Percentiles rank a stretch among this genome's conserved stretches.
Evolutionary conservation across 176 grass and related monocot genomes (phyloP).

Genomic region (Thinopyrum elongatum): DNA sequence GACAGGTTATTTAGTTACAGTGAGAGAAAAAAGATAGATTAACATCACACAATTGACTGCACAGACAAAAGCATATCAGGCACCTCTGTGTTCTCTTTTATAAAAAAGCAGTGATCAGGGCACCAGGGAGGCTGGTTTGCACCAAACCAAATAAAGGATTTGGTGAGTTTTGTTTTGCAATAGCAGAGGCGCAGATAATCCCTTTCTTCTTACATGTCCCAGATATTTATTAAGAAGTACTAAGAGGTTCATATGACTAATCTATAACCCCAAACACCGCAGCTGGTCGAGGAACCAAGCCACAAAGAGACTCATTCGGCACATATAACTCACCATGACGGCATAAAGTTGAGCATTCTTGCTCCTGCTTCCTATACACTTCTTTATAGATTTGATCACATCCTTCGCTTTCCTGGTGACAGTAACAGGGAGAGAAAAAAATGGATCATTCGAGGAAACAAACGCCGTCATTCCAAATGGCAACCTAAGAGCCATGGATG

Average conservation of each 20-base stretch:
- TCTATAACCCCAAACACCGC: neutral
- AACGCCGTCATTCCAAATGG: constrained; percentile 34
- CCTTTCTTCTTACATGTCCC: neutral
- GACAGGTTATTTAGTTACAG: neutral
- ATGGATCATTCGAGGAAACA: constrained; percentile 8
- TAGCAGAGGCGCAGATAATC: neutral
- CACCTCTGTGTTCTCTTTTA: neutral
- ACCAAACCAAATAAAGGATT: neutral
- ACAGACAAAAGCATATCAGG: constrained; percentile 18
- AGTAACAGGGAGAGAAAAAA: constrained; percentile 21
- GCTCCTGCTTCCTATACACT: constrained; percentile 70
- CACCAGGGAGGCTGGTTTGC: neutral
- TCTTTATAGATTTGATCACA: constrained; percentile 91
- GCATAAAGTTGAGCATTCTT: constrained; percentile 73
- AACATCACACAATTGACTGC: neutral
- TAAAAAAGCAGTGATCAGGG: neutral
- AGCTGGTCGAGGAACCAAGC: neutral
- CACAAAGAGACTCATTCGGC: neutral
- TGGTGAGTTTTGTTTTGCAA: neutral
- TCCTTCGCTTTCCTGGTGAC: constrained; percentile 85
- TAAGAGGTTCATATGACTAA: constrained; percentile 4
- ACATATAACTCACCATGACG: constrained; percentile 74
- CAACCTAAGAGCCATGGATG: constrained; percentile 29
- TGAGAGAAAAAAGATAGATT: neutral
- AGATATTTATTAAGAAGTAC: constrained; percentile 1